A percentile compares a stretch with the other conserved stretches of the same genome.
Conservation (phyloP, 202 grass and related monocot genomes). For the Hordeum pubiflorum region DNA sequence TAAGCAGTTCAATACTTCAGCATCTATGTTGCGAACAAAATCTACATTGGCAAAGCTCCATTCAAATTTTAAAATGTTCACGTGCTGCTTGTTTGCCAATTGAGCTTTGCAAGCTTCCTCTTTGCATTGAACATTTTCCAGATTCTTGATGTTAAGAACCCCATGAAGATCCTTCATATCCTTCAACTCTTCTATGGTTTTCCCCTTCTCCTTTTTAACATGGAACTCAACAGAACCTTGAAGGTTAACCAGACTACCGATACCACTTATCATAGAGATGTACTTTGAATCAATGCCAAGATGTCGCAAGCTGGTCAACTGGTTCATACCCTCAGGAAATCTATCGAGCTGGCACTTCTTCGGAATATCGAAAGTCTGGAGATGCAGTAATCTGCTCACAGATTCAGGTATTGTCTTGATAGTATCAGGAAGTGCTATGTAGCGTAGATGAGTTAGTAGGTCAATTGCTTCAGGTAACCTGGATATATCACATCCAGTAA, state of each 20-base stretch:
- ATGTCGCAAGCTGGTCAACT: conserved; percentile 33
- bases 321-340: conserved; percentile 14
- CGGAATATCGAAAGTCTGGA: conserved; percentile 27
- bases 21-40: not conserved
- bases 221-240: conserved; percentile 35
- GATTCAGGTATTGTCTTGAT: not conserved
- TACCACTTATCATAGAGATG: conserved; percentile 19
- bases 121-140: conserved; percentile 32
- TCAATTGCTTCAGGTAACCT: not conserved
- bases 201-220: conserved; percentile 14
- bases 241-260: conserved; percentile 35
- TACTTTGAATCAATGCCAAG: conserved; percentile 20
- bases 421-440: conserved; percentile 5
- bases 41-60: conserved; percentile 15
- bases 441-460: conserved; percentile 40
- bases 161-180: conserved; percentile 38
- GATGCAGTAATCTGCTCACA: conserved; percentile 38
- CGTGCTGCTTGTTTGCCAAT: conserved; percentile 15
- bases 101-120: conserved; percentile 26
- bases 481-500: conserved; percentile 2
- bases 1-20: conserved; percentile 29
- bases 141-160: conserved; percentile 12
- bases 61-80: conserved; percentile 24
- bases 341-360: not conserved
- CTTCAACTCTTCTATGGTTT: conserved; percentile 30